Conservation (phyloP, 768 basidiomycete genomes). For the Lactarius sp. region DNA sequence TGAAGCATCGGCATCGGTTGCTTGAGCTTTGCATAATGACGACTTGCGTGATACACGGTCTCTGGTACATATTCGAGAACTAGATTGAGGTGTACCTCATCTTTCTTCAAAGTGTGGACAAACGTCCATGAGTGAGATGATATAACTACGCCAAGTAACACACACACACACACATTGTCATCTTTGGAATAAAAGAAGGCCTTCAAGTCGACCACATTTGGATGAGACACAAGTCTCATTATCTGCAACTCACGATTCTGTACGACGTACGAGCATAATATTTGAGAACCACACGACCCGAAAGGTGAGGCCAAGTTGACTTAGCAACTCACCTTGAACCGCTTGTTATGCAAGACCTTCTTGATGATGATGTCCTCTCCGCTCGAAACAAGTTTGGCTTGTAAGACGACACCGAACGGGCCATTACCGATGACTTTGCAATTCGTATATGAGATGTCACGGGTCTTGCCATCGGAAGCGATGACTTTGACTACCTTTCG, state of each 20-base stretch:
- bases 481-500: slow-evolving; percentile 91
- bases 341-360: slow-evolving; percentile 99
- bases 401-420: slow-evolving; percentile 98
- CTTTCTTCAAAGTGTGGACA: slow-evolving; percentile 60
- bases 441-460: slow-evolving; percentile 89
- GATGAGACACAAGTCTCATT: slow-evolving; percentile 94
- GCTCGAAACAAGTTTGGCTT: slow-evolving; percentile 78
- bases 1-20: slow-evolving; percentile 99
- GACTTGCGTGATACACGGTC: slow-evolving; percentile 97
- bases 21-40: slow-evolving; percentile 99
- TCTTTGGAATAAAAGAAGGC: slow-evolving; percentile 99
- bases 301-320: slow-evolving; percentile 4
- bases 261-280: neutral
- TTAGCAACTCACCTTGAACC: slow-evolving; percentile 86
- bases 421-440: slow-evolving; percentile 99
- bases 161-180: slow-evolving; percentile 79
- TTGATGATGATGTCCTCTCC: slow-evolving; percentile 96
- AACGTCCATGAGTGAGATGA: neutral
- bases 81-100: slow-evolving; percentile 99
- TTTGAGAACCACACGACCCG: slow-evolving; percentile 5
- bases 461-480: slow-evolving; percentile 92
- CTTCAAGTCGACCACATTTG: slow-evolving; percentile 95
- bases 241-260: slow-evolving; percentile 99
- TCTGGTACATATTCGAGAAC: slow-evolving; percentile 99
- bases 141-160: neutral